These are phyloP conservation scores for Phytophthora citrophthora DNA, from an alignment of 352 stramenopile species.

Conservation along the genomic window DNA sequence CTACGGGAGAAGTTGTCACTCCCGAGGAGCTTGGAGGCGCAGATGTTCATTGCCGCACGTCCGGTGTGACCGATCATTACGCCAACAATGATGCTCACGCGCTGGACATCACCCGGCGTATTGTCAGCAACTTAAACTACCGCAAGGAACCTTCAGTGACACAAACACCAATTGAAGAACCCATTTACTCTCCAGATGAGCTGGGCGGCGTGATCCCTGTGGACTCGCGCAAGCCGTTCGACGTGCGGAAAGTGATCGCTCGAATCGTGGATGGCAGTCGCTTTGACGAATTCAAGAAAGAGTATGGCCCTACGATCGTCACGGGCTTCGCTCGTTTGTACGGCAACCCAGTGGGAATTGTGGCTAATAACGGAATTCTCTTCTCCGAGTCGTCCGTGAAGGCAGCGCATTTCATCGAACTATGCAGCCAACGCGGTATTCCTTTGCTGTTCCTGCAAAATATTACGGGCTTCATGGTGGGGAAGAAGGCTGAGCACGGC, in stretches of 20 bases:
- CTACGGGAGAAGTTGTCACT: conserved; percentile 96
- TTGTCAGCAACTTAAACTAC: conserved; percentile 93
- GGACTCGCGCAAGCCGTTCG: conserved; percentile 95
- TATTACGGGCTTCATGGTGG: conserved; percentile 98
- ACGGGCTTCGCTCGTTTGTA: conserved; percentile 97
- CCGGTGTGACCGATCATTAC: conserved; percentile 97
- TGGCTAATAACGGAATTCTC: conserved; percentile 99
- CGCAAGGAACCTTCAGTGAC: conserved; percentile 42
- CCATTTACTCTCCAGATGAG: conserved; percentile 92
- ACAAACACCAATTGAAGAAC: conserved; percentile 90
- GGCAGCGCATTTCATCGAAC: conserved; percentile 97
- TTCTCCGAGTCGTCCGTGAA: conserved; percentile 94
- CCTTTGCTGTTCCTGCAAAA: conserved; percentile 99
- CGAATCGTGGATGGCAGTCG: conserved; percentile 96
- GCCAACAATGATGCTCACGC: conserved; percentile 96
- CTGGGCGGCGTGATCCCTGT: conserved; percentile 94
- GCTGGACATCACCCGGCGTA: conserved; percentile 89
- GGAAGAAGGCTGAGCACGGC: conserved; percentile 96
- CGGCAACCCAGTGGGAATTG: conserved; percentile 95
- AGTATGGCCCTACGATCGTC: conserved; percentile 97
- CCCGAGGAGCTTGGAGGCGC: conserved; percentile 96
- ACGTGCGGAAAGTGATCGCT: conserved; percentile 96
- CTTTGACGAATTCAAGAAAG: conserved; percentile 98
- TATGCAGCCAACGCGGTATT: conserved; percentile 96
- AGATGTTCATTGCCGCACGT: conserved; percentile 91